Conservation (phyloP, 441 rosid species). For the Sinapis alba region DNA sequence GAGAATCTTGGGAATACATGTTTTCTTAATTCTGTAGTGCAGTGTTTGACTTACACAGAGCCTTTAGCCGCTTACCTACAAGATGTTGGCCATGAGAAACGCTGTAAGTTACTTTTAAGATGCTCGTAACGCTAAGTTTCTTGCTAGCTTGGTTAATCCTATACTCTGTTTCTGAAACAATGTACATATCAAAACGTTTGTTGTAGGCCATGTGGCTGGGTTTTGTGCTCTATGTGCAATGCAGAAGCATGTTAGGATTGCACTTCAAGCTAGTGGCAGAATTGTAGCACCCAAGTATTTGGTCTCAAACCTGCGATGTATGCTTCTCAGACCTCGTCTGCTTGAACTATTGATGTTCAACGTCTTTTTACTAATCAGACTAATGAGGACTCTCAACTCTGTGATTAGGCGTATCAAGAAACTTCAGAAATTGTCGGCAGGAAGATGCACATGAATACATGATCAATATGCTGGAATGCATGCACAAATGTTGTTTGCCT, state of each 20-base stretch:
- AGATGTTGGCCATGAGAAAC: slow-evolving; percentile 78
- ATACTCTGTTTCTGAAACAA: background rate
- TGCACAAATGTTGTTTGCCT: slow-evolving; percentile 98
- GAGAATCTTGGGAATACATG: slow-evolving; percentile 96
- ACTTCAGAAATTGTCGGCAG: slow-evolving; percentile 76
- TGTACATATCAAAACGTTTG: slow-evolving; percentile 1
- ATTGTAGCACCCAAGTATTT: slow-evolving; percentile 82
- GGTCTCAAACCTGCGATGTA: slow-evolving; percentile 91
- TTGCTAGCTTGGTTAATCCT: background rate
- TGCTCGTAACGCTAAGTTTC: background rate
- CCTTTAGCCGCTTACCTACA: slow-evolving; percentile 91
- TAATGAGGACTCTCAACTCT: slow-evolving; percentile 43
- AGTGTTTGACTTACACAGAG: slow-evolving; percentile 93
- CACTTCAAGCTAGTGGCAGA: slow-evolving; percentile 74
- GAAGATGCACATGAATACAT: slow-evolving; percentile 99
- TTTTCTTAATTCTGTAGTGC: slow-evolving; percentile 91
- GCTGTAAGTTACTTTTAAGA: slow-evolving; percentile 58
- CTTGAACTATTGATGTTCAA: slow-evolving; percentile 3
- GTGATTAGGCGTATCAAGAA: slow-evolving; percentile 77
- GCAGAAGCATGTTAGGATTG: slow-evolving; percentile 90
- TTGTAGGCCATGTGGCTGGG: slow-evolving; percentile 90
- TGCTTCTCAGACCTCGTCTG: slow-evolving; percentile 42
- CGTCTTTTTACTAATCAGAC: background rate
- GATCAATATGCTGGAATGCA: slow-evolving; percentile 93
- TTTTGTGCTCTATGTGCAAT: slow-evolving; percentile 98